Conservation (phyloP, 768 basidiomycete genomes). For the Amanita pseudoporphyria region DNA sequence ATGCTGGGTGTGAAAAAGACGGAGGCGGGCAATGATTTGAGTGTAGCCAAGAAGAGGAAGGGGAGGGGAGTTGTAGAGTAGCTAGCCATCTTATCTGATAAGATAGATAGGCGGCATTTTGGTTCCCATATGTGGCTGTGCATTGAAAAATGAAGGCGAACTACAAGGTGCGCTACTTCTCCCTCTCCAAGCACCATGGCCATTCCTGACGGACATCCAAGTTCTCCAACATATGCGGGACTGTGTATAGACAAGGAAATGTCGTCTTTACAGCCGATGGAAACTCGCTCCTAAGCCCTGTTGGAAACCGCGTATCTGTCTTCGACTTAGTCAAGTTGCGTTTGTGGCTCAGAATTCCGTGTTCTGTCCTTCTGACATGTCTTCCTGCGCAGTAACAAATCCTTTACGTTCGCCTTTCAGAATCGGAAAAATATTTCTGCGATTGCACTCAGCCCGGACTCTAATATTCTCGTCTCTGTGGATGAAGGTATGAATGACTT, state of each 20-base stretch:
- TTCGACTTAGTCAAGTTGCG: conserved; percentile 96
- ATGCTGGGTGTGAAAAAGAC: conserved; percentile 61
- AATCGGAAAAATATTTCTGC: conserved; percentile 89
- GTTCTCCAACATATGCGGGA: conserved; percentile 94
- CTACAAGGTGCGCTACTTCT: conserved; percentile 43
- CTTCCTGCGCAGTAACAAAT: conserved; percentile 80
- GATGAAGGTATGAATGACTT: conserved; percentile 76
- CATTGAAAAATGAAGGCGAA: conserved; percentile 64
- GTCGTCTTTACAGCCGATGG: conserved; percentile 90
- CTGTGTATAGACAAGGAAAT: conserved; percentile 93
- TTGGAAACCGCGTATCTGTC: conserved; percentile 92
- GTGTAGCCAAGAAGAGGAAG: conserved; percentile 27
- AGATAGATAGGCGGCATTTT: conserved; percentile 18
- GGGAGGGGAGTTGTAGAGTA: conserved; percentile 3
- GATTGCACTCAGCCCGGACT: conserved; percentile 86
- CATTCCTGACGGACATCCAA: conserved; percentile 17
- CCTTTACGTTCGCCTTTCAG: conserved; percentile 83
- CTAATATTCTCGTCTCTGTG: conserved; percentile 80
- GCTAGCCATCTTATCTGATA: conserved; percentile 15
- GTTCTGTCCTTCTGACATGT: neutral
- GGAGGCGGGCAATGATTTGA: conserved; percentile 49
- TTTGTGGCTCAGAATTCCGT: conserved; percentile 9
- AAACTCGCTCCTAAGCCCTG: conserved; percentile 86
- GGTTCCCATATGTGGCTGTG: conserved; percentile 3
- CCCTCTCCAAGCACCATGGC: conserved; percentile 1